Conservation (phyloP, 345 rosid genomes). For the Eucalyptus polybractea region DNA sequence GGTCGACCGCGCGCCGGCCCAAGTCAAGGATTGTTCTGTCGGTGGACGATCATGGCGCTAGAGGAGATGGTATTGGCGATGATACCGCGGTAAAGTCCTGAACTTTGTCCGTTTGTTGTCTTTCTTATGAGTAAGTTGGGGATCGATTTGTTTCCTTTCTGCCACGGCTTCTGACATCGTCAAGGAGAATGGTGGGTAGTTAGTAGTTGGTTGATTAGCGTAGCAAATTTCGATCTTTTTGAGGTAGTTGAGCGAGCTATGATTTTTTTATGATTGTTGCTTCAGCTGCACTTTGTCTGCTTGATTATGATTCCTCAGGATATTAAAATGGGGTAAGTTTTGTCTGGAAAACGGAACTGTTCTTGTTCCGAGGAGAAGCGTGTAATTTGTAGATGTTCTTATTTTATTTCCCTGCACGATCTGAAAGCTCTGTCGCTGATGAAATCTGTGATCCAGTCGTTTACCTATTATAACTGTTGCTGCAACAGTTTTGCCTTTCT, state of each 20-base stretch:
- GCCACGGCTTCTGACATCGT: neutral
- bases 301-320: neutral
- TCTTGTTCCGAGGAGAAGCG: neutral
- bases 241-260: neutral
- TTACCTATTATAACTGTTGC: neutral
- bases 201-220: neutral
- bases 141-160: neutral
- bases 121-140: neutral
- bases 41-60: constrained; percentile 54
- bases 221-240: neutral
- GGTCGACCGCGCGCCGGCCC: constrained; percentile 17
- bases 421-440: neutral
- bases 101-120: neutral
- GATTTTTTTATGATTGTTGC: neutral
- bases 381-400: neutral
- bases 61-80: constrained; percentile 53
- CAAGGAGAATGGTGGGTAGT: neutral
- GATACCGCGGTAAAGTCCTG: constrained; percentile 43
- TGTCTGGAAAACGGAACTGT: neutral
- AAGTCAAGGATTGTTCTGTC: constrained; percentile 39
- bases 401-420: neutral
- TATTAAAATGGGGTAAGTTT: neutral
- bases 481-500: neutral
- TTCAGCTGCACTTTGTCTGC: neutral
- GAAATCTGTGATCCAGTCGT: neutral